Percentiles rank a stretch among this genome's conserved stretches.
Conservation (phyloP, 2,329 filamentous ascomycete genomes). For the Fusarium caatingaense region DNA sequence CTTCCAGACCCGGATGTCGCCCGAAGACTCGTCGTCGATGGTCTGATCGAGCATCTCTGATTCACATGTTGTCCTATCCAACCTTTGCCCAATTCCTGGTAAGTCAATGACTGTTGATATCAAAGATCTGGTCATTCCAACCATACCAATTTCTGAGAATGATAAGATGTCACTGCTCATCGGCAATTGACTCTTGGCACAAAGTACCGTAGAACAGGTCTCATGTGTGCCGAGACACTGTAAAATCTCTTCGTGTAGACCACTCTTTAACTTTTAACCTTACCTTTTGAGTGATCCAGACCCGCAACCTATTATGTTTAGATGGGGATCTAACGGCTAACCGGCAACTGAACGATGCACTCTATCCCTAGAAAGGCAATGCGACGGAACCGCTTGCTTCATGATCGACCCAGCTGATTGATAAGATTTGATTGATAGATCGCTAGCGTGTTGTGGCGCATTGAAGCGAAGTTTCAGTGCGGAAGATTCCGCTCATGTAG, state of each 20-base stretch:
- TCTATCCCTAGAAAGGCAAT: neutral
- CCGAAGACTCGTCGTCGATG: neutral
- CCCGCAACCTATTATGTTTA: neutral
- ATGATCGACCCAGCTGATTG: slow-evolving; percentile 2
- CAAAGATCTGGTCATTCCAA: neutral
- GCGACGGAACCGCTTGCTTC: neutral
- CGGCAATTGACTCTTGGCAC: neutral
- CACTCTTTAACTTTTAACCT: neutral
- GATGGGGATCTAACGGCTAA: neutral
- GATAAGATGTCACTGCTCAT: neutral
- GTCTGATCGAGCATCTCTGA: neutral
- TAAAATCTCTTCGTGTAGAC: neutral
- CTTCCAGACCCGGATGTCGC: neutral
- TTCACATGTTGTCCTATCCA: neutral
- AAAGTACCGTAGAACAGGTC: neutral
- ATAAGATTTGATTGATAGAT: slow-evolving; percentile 11
- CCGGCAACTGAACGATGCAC: neutral
- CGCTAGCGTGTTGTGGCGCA: neutral
- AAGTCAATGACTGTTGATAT: neutral
- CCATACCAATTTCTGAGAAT: neutral
- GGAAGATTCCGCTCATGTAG: neutral
- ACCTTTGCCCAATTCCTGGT: neutral
- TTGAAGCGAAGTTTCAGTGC: neutral
- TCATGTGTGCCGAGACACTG: neutral
- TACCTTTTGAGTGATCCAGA: neutral